A percentile compares a stretch with the other conserved stretches of the same genome.
phyloP scores from a whole-genome alignment of 1,284 basidiomycete species.

The Apiotrichum gracile region DNA sequence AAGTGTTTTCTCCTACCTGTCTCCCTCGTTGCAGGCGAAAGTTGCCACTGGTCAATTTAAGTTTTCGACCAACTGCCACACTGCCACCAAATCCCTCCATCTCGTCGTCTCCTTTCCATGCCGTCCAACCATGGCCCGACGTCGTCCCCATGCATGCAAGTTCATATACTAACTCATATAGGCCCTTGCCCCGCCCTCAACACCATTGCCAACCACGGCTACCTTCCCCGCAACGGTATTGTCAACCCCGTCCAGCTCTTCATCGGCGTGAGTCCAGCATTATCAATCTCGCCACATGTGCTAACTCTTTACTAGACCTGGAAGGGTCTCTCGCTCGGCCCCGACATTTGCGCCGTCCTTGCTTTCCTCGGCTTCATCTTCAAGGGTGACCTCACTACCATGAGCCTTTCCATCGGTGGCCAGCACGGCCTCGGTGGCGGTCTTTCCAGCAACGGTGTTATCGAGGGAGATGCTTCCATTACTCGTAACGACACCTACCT shows the following conservation, averaged over 20 bases:
- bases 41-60: too few species aligned
- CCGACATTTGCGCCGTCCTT: constrained; percentile 32
- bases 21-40: too few species aligned
- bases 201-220: constrained; percentile 39
- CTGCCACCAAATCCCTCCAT: too few species aligned
- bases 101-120: too few species aligned
- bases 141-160: too few species aligned
- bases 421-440: constrained; percentile 9
- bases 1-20: too few species aligned
- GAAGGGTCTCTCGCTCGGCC: constrained; percentile 28
- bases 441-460: constrained; percentile 10
- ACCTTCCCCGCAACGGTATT: constrained; percentile 31
- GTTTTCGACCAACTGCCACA: too few species aligned
- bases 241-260: constrained; percentile 30
- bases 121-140: too few species aligned
- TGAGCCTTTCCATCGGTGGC: constrained; percentile 23
- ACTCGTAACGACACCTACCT: constrained; percentile 14
- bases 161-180: too few species aligned
- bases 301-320: too few species aligned
- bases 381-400: constrained; percentile 30
- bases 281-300: too few species aligned
- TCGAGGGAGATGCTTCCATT: constrained; percentile 20
- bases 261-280: too few species aligned
- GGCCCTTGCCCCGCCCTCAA: constrained; percentile 44
- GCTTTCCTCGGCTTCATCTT: constrained; percentile 24